Conservation (phyloP, 2,329 filamentous ascomycete genomes). For the Fusarium sp. region DNA sequence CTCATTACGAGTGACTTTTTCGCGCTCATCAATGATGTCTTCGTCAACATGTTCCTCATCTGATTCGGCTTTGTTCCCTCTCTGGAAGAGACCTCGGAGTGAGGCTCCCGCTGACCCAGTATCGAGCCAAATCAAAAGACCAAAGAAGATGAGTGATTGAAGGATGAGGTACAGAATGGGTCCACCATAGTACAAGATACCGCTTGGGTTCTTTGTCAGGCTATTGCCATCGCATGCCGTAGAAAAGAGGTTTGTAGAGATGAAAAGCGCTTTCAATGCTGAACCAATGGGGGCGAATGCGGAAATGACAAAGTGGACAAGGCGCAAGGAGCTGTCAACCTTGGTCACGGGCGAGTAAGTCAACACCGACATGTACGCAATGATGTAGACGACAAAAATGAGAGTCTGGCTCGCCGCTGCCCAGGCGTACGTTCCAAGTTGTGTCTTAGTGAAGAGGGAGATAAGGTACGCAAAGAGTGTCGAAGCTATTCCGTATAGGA, state of each 20-base stretch:
- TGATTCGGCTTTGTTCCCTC: constrained; percentile 41
- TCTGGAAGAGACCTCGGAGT: constrained; percentile 54
- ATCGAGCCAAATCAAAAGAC: constrained; percentile 81
- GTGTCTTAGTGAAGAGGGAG: constrained; percentile 81
- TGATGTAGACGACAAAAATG: constrained; percentile 75
- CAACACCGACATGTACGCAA: constrained; percentile 76
- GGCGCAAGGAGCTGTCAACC: constrained; percentile 72
- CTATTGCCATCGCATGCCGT: constrained; percentile 74
- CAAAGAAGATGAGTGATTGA: constrained; percentile 77
- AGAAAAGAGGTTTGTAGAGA: constrained; percentile 85
- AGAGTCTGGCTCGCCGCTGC: constrained; percentile 80
- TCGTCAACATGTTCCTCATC: constrained; percentile 57
- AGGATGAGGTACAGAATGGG: constrained; percentile 85
- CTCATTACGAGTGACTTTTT: constrained; percentile 61
- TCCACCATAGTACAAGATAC: constrained; percentile 79
- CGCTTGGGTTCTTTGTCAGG: constrained; percentile 75
- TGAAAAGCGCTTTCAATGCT: constrained; percentile 76
- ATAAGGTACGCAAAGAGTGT: constrained; percentile 82
- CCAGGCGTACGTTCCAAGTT: constrained; percentile 86
- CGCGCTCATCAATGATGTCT: constrained; percentile 73
- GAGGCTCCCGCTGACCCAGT: constrained; percentile 73
- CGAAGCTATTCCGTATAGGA: constrained; percentile 82
- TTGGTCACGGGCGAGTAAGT: constrained; percentile 77
- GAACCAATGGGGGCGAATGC: constrained; percentile 81
- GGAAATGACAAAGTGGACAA: constrained; percentile 80